Evolutionary conservation across 805 yeast species (phyloP).

Genomic region (Saccharomycopsis schoenii): DNA sequence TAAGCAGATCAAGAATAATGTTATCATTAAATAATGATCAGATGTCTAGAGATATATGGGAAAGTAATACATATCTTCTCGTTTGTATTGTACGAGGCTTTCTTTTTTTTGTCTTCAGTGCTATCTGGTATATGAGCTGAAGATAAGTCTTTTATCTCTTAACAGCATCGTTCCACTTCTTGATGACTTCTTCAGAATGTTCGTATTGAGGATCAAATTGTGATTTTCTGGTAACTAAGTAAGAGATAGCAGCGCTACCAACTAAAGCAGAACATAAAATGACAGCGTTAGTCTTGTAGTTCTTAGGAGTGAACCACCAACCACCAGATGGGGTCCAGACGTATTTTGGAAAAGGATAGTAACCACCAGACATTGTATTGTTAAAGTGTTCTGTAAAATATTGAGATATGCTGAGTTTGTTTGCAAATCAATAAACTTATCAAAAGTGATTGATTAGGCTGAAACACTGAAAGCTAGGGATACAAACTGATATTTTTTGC

Average conservation of each 20-base stretch:
- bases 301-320: constrained; percentile 20
- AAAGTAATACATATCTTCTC: too few species aligned
- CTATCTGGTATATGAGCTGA: not conserved
- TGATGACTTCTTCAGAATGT: constrained; percentile 14
- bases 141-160: constrained; percentile 2
- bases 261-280: constrained; percentile 8
- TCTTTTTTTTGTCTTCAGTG: not conserved
- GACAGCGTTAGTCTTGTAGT: constrained; percentile 14
- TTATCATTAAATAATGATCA: too few species aligned
- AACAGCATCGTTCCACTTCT: constrained; percentile 17
- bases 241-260: not conserved
- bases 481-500: not conserved
- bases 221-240: not conserved
- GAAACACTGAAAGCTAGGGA: too few species aligned
- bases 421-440: not conserved
- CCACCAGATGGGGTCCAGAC: constrained; percentile 20
- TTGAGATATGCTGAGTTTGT: not conserved
- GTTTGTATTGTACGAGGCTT: not conserved
- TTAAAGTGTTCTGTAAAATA: not conserved
- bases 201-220: constrained; percentile 13
- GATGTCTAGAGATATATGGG: too few species aligned
- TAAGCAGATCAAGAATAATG: too few species aligned
- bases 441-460: not conserved
- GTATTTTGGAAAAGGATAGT: constrained; percentile 17
- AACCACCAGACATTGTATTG: constrained; percentile 15